phyloP scores from a whole-genome alignment of 148 eudicot genomes.

The Chenopodium berlandieri region DNA sequence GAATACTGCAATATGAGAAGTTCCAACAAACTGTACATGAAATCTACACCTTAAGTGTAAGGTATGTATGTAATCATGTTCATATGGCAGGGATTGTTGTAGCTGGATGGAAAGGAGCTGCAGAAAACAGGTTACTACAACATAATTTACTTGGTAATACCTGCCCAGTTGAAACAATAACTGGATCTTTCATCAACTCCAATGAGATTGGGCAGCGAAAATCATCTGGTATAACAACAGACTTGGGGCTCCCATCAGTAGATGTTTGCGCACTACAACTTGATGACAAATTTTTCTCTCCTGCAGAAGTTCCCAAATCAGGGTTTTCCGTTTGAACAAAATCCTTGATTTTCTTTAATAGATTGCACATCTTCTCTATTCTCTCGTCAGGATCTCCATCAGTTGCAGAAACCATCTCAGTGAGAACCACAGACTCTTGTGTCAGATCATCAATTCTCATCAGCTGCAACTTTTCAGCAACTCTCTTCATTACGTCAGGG shows the following conservation, averaged over 20 bases:
- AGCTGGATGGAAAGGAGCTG: neutral
- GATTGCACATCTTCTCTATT: constrained; percentile 91
- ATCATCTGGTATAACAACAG: constrained; percentile 73
- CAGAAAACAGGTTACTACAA: neutral
- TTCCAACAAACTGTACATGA: neutral
- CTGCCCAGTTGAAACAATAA: constrained; percentile 97
- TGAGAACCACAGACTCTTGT: constrained; percentile 88
- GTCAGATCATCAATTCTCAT: constrained; percentile 75
- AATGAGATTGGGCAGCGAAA: constrained; percentile 94
- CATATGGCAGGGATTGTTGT: no score
- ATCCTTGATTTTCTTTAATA: constrained; percentile 81
- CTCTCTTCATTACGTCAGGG: constrained; percentile 54
- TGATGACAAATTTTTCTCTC: constrained; percentile 42
- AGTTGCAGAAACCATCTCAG: constrained; percentile 71
- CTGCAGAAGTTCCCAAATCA: constrained; percentile 39
- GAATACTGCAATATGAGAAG: neutral
- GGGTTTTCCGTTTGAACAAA: constrained; percentile 86
- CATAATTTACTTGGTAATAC: constrained; percentile 29
- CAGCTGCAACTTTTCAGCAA: constrained; percentile 70
- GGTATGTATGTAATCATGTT: no score
- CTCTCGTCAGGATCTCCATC: constrained; percentile 81
- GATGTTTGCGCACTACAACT: constrained; percentile 46
- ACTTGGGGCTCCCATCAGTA: constrained; percentile 45
- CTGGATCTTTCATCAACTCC: constrained; percentile 94
- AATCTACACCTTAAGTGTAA: no score